Base-by-base conservation (phyloP, 345 rosid genomes). In the Xanthoceras sorbifolium region DNA sequence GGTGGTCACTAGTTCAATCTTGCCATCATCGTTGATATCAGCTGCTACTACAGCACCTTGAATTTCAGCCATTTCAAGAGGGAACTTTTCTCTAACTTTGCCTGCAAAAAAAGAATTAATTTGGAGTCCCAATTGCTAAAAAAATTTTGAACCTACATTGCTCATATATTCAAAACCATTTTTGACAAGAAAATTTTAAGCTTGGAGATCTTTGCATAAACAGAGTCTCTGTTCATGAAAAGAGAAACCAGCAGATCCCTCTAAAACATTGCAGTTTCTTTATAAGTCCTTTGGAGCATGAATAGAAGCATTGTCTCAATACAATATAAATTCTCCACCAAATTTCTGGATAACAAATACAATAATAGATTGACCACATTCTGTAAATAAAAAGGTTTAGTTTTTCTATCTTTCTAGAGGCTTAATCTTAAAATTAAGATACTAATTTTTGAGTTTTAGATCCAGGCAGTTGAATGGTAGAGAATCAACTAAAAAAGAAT, bases 61-160 rank as follows among this genome's bases (percentile, higher is more conserved):
- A 78, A 97, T 94, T 89, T 97, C 99, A 28, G 98, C 98, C 99
- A 97, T 92, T 88, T 92, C 96, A 67, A 94, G 96, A 59, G 99
- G 98, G 78, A 97, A 97, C 4, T 91, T 92, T 80, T 90, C 84
- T 84, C 98, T 87, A 72, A 90, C 59, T 60, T 89, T 87, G 55
- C 99, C 99, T 97, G 85, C 76, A 72, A 62, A 63, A 60, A 75
- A 64, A n/a, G 69, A 64, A 64, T 80, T 64, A 87, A 76, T 50
- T 65, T 77, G 28, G 28, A n/a, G 28, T 55, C 62, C 40, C 79
- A 71, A 48, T 55, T 75, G 61, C 64, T 57, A 73, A 61, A 48
- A 31, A 75, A n/a, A n/a, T n/a, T n/a, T n/a, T n/a, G 64, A 84
- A 59, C 17, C 77, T 69, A 72, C 75, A 74, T 76, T 75, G 72